phyloP scores from a whole-genome alignment of 768 basidiomycete species.

The Calvatia gigantea region DNA sequence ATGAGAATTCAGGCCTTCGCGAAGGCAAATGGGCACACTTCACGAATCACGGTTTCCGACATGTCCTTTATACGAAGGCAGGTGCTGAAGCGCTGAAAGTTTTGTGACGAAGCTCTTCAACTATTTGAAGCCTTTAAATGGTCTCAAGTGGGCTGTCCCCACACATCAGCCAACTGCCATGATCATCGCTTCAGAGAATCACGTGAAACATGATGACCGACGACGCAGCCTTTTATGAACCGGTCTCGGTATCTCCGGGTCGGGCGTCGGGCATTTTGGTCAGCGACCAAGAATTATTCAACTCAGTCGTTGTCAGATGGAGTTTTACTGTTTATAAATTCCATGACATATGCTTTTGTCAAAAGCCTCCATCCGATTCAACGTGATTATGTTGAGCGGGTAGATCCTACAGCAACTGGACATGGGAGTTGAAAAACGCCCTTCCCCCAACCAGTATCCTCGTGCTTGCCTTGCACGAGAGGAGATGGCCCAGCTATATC shows the following conservation, averaged over 20 bases:
- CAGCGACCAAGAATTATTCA: too few species aligned
- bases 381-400: too few species aligned
- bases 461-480: too few species aligned
- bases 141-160: too few species aligned
- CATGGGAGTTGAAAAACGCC: too few species aligned
- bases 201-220: background rate
- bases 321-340: too few species aligned
- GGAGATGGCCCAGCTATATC: too few species aligned
- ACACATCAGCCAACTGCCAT: background rate
- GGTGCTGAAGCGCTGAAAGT: background rate
- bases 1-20: background rate
- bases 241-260: background rate
- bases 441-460: too few species aligned
- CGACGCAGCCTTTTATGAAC: background rate
- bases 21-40: conserved; percentile 22
- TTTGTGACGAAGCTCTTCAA: background rate
- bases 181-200: background rate
- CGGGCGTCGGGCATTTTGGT: conserved; percentile 1
- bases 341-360: too few species aligned
- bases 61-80: conserved; percentile 17
- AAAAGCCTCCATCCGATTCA: background rate
- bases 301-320: too few species aligned
- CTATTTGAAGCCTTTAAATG: too few species aligned
- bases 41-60: conserved; percentile 37
- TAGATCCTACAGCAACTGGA: too few species aligned